phyloP scores from a whole-genome alignment of 1,139 yeast species.

The Saccharomycopsis hybrid region DNA sequence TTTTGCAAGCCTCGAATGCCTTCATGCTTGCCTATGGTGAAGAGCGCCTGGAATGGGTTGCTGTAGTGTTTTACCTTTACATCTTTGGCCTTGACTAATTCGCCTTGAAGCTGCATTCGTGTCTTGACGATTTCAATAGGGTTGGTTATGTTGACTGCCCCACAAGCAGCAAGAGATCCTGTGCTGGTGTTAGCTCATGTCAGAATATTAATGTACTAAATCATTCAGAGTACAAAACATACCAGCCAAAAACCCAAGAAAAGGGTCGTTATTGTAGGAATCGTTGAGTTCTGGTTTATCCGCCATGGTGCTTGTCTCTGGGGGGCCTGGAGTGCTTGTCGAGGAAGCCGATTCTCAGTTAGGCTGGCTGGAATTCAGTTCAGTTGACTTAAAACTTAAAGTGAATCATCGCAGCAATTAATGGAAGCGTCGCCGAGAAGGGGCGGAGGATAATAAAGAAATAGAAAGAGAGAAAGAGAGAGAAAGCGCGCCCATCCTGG shows the following conservation, averaged over 20 bases:
- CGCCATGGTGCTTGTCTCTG: neutral
- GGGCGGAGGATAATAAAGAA: too few species aligned
- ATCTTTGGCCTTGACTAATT: conserved; percentile 50
- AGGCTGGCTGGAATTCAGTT: too few species aligned
- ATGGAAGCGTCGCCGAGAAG: too few species aligned
- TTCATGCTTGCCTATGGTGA: conserved; percentile 68
- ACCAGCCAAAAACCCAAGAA: conserved; percentile 18
- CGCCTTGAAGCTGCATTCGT: conserved; percentile 96
- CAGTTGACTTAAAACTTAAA: too few species aligned
- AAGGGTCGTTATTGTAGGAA: conserved; percentile 17
- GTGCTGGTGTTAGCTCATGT: conserved; percentile 29
- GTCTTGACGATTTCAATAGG: conserved; percentile 94
- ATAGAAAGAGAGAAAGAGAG: too few species aligned
- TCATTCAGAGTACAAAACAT: conserved; percentile 1
- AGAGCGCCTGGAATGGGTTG: conserved; percentile 82
- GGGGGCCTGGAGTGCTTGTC: neutral
- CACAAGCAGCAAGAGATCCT: conserved; percentile 95
- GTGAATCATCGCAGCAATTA: too few species aligned
- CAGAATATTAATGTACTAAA: neutral
- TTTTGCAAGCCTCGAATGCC: conserved; percentile 86
- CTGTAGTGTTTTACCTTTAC: conserved; percentile 43
- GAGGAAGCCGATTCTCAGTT: too few species aligned
- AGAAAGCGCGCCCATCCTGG: too few species aligned
- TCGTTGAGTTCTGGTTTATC: neutral
- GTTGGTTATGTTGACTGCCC: conserved; percentile 94